Percentiles rank a stretch among this genome's conserved stretches.
Conservation (phyloP, 2,329 filamentous ascomycete species). For the Sporothrix schenckii region DNA sequence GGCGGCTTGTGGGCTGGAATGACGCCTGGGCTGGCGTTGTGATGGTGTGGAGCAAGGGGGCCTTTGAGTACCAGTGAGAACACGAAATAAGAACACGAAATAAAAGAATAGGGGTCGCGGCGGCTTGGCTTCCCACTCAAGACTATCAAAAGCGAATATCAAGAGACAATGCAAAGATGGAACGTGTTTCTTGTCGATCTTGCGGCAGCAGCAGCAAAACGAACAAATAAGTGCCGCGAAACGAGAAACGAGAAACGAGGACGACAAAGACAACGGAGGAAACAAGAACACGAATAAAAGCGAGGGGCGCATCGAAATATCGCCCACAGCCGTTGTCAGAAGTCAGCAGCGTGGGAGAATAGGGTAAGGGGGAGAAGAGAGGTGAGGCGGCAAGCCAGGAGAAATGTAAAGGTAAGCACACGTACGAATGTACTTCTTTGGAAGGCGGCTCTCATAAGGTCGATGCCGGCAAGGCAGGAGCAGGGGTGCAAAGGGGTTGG, state of each 20-base stretch:
- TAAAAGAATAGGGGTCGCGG: neutral
- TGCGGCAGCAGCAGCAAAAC: constrained; percentile 10
- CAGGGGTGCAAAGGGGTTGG: neutral
- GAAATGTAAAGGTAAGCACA: neutral
- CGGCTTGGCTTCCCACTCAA: neutral
- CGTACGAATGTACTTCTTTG: neutral
- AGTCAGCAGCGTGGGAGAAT: neutral
- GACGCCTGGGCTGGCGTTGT: constrained; percentile 2
- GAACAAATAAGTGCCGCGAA: neutral
- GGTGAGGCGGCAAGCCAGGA: neutral
- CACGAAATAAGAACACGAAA: too few species aligned
- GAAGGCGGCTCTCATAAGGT: constrained; percentile 1
- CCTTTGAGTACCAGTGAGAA: neutral
- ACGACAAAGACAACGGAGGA: neutral
- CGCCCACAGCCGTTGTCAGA: neutral
- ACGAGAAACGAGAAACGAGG: neutral
- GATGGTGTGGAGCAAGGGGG: neutral
- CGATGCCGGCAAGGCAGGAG: constrained; percentile 11
- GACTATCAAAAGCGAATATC: neutral
- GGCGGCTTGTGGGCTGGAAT: constrained; percentile 25
- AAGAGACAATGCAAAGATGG: too few species aligned
- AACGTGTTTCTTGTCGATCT: constrained; percentile 18
- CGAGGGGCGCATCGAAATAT: constrained; percentile 18
- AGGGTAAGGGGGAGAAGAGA: neutral
- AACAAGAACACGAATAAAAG: neutral